phyloP scores from a whole-genome alignment of 108 stramenopile genomes.

The Thalassiosira profunda region DNA sequence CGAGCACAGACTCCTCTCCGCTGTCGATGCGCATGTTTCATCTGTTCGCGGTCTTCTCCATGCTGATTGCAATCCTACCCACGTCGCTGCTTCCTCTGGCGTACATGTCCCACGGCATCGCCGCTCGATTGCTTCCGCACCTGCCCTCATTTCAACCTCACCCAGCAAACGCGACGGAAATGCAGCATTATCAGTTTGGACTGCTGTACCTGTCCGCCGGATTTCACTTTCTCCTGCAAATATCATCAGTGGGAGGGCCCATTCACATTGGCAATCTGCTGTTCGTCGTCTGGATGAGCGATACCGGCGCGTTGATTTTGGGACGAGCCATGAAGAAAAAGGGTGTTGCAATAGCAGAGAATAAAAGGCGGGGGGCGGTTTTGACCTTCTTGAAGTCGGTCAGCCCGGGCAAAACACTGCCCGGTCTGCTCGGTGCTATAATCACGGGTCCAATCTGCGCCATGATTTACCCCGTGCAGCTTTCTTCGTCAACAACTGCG shows the following conservation, averaged over 20 bases:
- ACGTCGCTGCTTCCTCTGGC: conserved; percentile 17
- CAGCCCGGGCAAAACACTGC: conserved; percentile 40
- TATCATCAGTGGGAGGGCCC: conserved; percentile 25
- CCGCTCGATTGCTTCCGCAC: conserved; percentile 23
- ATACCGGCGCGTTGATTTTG: conserved; percentile 77
- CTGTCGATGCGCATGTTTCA: conserved; percentile 16
- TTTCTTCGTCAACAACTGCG: conserved; percentile 1
- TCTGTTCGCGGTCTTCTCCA: conserved; percentile 26
- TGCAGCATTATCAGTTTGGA: conserved; percentile 66
- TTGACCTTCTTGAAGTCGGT: conserved; percentile 34
- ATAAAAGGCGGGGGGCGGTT: conserved; percentile 3
- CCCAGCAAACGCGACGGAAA: conserved; percentile 9
- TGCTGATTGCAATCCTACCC: conserved; percentile 24
- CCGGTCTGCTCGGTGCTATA: conserved; percentile 31
- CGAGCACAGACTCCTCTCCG: not conserved
- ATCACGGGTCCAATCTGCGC: conserved; percentile 41
- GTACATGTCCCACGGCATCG: conserved; percentile 16
- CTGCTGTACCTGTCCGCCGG: conserved; percentile 65
- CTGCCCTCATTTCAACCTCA: conserved; percentile 20
- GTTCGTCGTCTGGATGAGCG: conserved; percentile 83
- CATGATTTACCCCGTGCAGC: conserved; percentile 30
- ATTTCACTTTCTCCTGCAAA: conserved; percentile 61
- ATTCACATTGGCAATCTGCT: conserved; percentile 57
- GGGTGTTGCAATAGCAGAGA: not conserved
- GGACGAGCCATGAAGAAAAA: conserved; percentile 51